Evolutionary conservation across 352 stramenopile species (phyloP).

Genomic region (Pythium biforme): DNA sequence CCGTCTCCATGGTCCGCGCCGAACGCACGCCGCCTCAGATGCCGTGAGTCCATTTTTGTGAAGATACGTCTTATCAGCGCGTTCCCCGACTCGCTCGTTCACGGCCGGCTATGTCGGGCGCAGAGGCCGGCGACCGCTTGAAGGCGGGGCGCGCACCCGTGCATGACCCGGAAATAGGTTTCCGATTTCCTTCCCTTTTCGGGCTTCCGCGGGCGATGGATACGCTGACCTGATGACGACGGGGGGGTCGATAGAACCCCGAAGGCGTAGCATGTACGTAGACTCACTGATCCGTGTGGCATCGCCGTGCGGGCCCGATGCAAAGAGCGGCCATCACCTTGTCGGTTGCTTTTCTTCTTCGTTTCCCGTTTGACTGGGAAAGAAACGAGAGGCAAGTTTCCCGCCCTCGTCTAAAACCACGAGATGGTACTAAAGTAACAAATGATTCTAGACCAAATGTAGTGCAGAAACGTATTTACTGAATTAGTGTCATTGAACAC

Average conservation of each 20-base stretch:
- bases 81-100: too few species aligned
- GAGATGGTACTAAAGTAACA: background rate
- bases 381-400: too few species aligned
- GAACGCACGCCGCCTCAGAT: background rate
- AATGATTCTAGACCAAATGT: background rate
- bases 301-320: too few species aligned
- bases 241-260: too few species aligned
- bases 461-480: background rate
- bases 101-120: background rate
- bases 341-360: too few species aligned
- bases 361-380: too few species aligned
- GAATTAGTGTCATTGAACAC: background rate
- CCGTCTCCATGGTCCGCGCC: background rate
- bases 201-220: too few species aligned
- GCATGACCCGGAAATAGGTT: background rate
- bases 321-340: too few species aligned
- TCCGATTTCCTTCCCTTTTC: background rate
- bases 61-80: slow-evolving; percentile 18
- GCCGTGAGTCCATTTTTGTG: slow-evolving; percentile 10
- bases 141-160: background rate
- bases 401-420: too few species aligned
- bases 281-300: too few species aligned
- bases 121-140: background rate
- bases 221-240: too few species aligned
- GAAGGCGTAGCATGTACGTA: too few species aligned